Evolutionary conservation across 768 basidiomycete species (phyloP), one percentile per base, ranked within the genome.

Genomic region (Cystofilobasidium bisporidii): DNA sequence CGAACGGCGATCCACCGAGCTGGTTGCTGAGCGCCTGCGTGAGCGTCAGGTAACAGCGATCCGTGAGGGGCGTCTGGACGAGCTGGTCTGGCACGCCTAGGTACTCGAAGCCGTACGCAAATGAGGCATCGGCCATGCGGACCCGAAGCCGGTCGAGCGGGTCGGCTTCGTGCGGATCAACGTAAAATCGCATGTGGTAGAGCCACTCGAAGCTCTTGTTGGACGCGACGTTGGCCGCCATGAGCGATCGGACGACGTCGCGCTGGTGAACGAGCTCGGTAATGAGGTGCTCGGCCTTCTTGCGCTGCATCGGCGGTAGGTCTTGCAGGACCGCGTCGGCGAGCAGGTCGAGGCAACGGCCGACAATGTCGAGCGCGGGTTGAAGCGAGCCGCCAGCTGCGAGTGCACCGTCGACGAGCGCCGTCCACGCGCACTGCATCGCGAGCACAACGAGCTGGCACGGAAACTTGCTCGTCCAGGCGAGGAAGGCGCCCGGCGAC

Each of bases 21-120:
- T 98, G 92, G 71, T 85, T 89, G 75, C 93, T 86, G 66, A 99
- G 81, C 6, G 96, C 96, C 75, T 98, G 96, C 0, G 94, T 97
- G 61, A 99, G 78, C 0, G 96, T 98, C 61, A 98, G 83, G 78
- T 98, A 99, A 63, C 94, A 94, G 64, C 91, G 84, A 76, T 99
- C 96, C 22, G 96, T 99, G 65, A 99, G 82, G 0, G 96, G 96
- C 2, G 96, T 99, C 77, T 99, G 96, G 26, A 99, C 96, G 47
- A 99, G 85, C 70, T 92, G 86, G 77, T 99, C 96, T 0, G 91
- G 86, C 26, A 98, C 91, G 64, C 96, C 96, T 26, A 99, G 83
- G 76, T 99, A 99, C 77, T 99, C 96, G 91, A 91, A 99, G 22
- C 96, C 96, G 73, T 99, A 98, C 8, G 88, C 87, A 83, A 98